Conservation (phyloP, 768 basidiomycete species). For the Hericium erinaceus region DNA sequence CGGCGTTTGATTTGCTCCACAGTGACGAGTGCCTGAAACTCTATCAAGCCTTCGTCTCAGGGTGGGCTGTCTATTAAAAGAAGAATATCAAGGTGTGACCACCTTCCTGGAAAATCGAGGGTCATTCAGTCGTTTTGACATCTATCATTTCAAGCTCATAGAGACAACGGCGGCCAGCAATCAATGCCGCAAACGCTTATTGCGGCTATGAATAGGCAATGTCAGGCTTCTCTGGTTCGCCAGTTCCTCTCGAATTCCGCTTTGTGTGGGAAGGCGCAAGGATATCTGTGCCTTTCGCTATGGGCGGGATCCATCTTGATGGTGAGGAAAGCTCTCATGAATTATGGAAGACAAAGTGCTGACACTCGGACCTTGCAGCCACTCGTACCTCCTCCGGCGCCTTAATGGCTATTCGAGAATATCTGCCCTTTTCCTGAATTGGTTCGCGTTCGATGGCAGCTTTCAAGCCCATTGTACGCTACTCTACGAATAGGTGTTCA, state of each 20-base stretch:
- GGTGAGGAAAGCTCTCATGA: conserved; percentile 20
- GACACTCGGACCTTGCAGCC: conserved; percentile 14
- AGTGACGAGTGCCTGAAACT: conserved; percentile 43
- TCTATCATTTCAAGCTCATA: conserved; percentile 25
- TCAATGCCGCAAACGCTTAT: conserved; percentile 46
- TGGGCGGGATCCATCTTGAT: conserved; percentile 40
- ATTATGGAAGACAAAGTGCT: no score
- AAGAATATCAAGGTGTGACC: conserved; percentile 36
- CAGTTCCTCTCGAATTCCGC: conserved; percentile 44
- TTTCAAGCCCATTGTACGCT: no score
- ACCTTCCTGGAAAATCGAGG: no score
- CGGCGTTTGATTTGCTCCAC: conserved; percentile 37
- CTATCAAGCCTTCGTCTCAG: conserved; percentile 39
- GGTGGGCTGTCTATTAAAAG: conserved; percentile 36
- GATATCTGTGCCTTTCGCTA: conserved; percentile 39
- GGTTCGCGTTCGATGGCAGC: conserved; percentile 5
- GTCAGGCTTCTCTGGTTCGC: conserved; percentile 40
- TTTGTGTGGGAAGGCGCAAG: conserved; percentile 43
- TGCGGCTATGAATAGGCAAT: conserved; percentile 41
- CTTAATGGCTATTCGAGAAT: conserved; percentile 45
- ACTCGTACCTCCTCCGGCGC: conserved; percentile 41
- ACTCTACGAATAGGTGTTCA: no score
- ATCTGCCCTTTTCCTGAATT: conserved; percentile 40
- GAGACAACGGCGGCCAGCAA: conserved; percentile 40
- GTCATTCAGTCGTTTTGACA: neutral